Evolutionary conservation across 2,329 filamentous ascomycete genomes (phyloP).

Genomic region (Penicillium brevicompactum): DNA sequence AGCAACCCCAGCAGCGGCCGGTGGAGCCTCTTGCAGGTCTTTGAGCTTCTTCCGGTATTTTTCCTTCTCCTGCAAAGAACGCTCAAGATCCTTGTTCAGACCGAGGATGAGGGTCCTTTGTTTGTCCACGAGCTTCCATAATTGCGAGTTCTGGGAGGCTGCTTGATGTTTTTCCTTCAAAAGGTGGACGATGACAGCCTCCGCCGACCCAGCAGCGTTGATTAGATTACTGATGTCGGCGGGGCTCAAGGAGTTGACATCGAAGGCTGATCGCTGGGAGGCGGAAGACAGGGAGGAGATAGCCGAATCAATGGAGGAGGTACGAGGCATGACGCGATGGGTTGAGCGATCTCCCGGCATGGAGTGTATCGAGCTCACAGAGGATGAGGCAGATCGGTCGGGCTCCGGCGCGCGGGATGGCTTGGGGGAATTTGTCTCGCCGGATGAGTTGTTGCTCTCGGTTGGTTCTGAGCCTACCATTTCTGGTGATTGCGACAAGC

Average conservation of each 20-base stretch:
- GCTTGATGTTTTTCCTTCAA: constrained; percentile 90
- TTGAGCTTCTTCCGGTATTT: constrained; percentile 89
- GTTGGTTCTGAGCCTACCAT: constrained; percentile 16
- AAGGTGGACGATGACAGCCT: constrained; percentile 84
- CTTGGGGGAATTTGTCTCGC: constrained; percentile 29
- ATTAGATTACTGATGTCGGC: constrained; percentile 79
- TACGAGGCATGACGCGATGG: constrained; percentile 61
- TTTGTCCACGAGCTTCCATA: constrained; percentile 96
- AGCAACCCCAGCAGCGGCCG: constrained; percentile 24
- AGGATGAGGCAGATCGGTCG: constrained; percentile 33
- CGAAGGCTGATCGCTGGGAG: constrained; percentile 61
- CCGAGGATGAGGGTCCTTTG: constrained; percentile 91
- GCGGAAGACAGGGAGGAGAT: constrained; percentile 72
- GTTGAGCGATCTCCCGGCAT: constrained; percentile 32
- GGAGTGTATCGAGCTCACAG: constrained; percentile 34
- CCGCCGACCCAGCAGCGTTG: constrained; percentile 80
- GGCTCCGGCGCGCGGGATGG: constrained; percentile 29
- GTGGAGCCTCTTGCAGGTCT: constrained; percentile 60
- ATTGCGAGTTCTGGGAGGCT: constrained; percentile 83
- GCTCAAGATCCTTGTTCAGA: constrained; percentile 90
- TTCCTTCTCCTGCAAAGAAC: constrained; percentile 90
- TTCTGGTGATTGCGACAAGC: constrained; percentile 19
- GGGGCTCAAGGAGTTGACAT: constrained; percentile 58
- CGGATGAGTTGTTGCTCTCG: constrained; percentile 25
- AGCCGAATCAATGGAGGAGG: constrained; percentile 90